Conservation (phyloP, 164 flowering plant genomes). For the Vitis labrusca region DNA sequence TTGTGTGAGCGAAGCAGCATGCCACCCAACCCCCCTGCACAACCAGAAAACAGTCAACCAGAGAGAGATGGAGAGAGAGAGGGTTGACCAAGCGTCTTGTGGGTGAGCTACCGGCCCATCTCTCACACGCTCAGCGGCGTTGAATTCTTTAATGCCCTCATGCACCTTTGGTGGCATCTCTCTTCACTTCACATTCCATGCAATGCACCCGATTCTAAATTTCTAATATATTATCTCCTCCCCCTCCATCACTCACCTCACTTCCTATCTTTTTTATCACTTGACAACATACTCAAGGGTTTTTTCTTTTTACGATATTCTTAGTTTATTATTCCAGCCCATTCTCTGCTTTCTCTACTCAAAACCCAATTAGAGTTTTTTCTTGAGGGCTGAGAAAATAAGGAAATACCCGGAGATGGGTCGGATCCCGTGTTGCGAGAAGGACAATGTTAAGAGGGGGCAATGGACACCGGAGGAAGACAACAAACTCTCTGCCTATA, state of each 20-base stretch:
- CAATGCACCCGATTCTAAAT: constrained; percentile 1
- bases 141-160: constrained; percentile 96
- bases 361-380: background rate
- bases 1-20: constrained; percentile 23
- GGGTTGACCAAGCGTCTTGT: constrained; percentile 79
- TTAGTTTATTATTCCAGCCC: no score
- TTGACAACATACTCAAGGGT: background rate
- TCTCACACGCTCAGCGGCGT: constrained; percentile 92
- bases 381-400: background rate
- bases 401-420: constrained; percentile 54
- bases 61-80: constrained; percentile 34
- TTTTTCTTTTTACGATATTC: no score
- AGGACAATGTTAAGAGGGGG: constrained; percentile 93
- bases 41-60: constrained; percentile 8
- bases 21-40: constrained; percentile 13
- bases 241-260: no score
- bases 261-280: background rate
- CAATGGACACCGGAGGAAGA: constrained; percentile 99
- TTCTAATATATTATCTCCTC: constrained; percentile 1
- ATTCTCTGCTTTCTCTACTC: background rate
- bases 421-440: constrained; percentile 93
- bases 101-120: constrained; percentile 96
- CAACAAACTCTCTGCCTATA: constrained; percentile 88
- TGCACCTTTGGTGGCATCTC: constrained; percentile 63
- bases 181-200: constrained; percentile 12